Base-by-base conservation (phyloP, 2,329 filamentous ascomycete species). In the Coniella vitis region DNA sequence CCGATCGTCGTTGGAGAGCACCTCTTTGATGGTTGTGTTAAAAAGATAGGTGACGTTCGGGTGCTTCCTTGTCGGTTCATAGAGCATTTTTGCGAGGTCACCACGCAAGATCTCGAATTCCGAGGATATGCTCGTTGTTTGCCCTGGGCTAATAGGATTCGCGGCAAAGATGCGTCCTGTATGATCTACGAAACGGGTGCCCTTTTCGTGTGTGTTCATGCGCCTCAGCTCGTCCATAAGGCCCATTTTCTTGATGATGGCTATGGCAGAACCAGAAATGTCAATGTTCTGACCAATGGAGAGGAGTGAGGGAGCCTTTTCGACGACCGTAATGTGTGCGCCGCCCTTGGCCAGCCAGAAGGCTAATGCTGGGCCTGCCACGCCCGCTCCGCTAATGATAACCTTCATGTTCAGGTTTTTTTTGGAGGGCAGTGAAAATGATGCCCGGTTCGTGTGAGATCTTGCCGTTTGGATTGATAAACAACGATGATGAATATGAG, bases 71-170 rank as follows among this genome's bases (percentile, higher is more conserved):
- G 63, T 66, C 14, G 55, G 61, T 0, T 77, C 65, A 55, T 73
- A 72, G 1, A 83, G 58, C 2, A 81, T 63, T 10, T 63, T 60
- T 4, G 70, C 69, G 14, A 83, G 57, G 46, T 79, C 74, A 0
- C 74, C 76, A 10, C 79, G 66, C 68, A 83, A 74, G 41, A 83
- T 75, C 63, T 83, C 79, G 51, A 69, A 80, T 49, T 83, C 78
- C 49, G 69, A 73, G 0, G 73, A 76, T 19, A 78, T 60, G 9
- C 61, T 63, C 55, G 75, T 71, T 19, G 55, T 55, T 0, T 69
- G 70, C 0, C 68, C 60, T 37, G 63, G 61, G 52, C 5, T 29
- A 29, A 29, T 29, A 10, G 25, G 25, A 70, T 68, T 20, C 63
- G 61, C 17, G 59, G 56, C 35, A 75, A 64, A 3, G 58, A 62